Base-by-base conservation (phyloP, 305 asterid species). In the Fraxinus albicans region DNA sequence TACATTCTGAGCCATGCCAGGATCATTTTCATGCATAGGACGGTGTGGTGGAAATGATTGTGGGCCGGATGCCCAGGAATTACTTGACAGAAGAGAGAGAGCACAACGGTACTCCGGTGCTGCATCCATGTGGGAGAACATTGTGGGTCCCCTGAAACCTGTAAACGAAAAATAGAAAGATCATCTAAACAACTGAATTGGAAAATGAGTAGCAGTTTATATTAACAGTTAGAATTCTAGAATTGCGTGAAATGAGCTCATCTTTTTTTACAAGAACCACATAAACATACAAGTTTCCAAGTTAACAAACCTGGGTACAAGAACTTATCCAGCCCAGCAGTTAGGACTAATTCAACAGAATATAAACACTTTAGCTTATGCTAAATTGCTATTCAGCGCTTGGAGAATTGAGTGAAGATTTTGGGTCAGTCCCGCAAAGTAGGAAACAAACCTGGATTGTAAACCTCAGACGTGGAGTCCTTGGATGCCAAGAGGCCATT, bases 51-150 rank as follows among this genome's bases (percentile, higher is more conserved):
- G 84, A 80, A 82, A 74, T 17, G 92, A 85, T 40, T 89, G 88
- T 27, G 88, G 88, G 81, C 89, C 91, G 55, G 86, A 87, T 10
- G 94, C 91, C 95, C 94, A 92, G 3, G 94, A 89, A 83, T 85
- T 87, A 69, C 84, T 92, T 95, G 99, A 94, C 99, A 94, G 99
- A 95, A 95, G 99, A 95, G 96, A 95, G 98, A 93, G 99, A 94
- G 99, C 99, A 92, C 96, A 90, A 29, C 88, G 85, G 86, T 85
- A 88, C 12, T 90, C 94, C 44, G 86, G 90, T 87, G 92, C 91
- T 84, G 95, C 88, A 86, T 87, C 94, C 86, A 83, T 44, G 82
- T 79, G 88, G 81, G 91, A 70, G 63, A 88, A 77, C 44, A 87
- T 83, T 50, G 77, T 79, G 72, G 94, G 81, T 86, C 91, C 93